Evolutionary conservation across 2,329 filamentous ascomycete genomes (phyloP), one percentile per base, ranked within the genome.

Genomic region (Seiridium unicorne): DNA sequence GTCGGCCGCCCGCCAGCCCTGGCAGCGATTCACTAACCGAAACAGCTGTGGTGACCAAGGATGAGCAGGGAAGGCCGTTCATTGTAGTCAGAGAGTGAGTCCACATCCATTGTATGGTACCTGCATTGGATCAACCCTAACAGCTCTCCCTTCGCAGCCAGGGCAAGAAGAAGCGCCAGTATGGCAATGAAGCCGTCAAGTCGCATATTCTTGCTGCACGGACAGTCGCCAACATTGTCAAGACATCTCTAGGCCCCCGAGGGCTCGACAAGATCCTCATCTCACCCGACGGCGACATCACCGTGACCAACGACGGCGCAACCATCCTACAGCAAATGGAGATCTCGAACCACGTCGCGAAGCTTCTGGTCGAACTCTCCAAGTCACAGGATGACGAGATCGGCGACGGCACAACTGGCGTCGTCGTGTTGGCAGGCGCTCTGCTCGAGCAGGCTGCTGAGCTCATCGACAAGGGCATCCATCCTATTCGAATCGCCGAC

Each of bases 301-400:
- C 95, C 63, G 93, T 99, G 64, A 99, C 95, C 68, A 99, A 99
- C 81, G 95, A 99, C 80, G 95, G 95, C 71, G 96, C 96, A 59
- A 99, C 95, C 51, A 99, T 99, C 71, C 83, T 99, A 68, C 89
- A 92, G 70, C 93, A 96, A 85, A 99, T 99, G 95, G 95, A 99
- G 81, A 94, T 99, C 69, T 91, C 92, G 68, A 98, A 99, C 84
- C 94, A 98, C 77, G 93, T 99, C 63, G 95, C 95, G 64, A 98
- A 98, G 81, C 84, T 99, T 56, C 82, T 99, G 62, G 95, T 99
- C 55, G 94, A 97, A 75, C 88, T 99, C 46, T 98, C 95, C 65
- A 97, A 96, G 81, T 98, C 95, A 44, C 95, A 99, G 77, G 95
- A 99, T 72, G 94, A 98, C 69, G 95, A 99, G 80, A 99, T 99